Base-by-base conservation (phyloP, 305 asterid genomes). In the Vinca major region DNA sequence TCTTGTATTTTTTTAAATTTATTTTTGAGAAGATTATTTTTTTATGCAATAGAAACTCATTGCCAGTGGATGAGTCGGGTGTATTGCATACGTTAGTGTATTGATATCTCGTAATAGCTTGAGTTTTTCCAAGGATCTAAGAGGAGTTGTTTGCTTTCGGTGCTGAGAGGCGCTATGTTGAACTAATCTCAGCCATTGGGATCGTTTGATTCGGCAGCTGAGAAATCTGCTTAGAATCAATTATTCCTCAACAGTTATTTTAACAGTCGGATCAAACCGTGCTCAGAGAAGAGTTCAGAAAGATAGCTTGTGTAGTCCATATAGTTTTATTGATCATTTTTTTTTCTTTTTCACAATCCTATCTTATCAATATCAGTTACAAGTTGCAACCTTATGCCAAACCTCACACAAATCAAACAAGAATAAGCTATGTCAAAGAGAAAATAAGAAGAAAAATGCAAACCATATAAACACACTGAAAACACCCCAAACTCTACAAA, bases 401-500 rank as follows among this genome's bases (percentile, higher is more conserved):
- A 48, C 60, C 58, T 48, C 68, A 63, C 43, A 70, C 26, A 40
- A 6, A 63, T 49, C 9, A 13, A 36, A 39, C 33, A 61, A 20
- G 20, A 49, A 49, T 39, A 37, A n/a, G 61, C 61, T 49, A 16
- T 36, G 9, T 6, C 17, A 63, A 63, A 52, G 49, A 2, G 16
- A n/a, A 43, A 7, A 40, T 4, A n/a, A 7, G 0, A 2, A 9
- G 16, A 17, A 43, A 17, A 52, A 72, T 40, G 66, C 67, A 70
- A 57, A 77, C 45, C 66, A 72, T 41, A 72, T 20, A 63, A 68
- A 21, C 72, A 73, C 85, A 60, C 72, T 67, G 58, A 37, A 58
- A 74, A 51, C 77, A 77, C 73, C 68, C 83, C 70, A 61, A 49
- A 64, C 40, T 71, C 70, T 52, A 44, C 66, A 67, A 36, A 57